These are phyloP conservation scores for Roridomyces roridus DNA, from an alignment of 768 basidiomycete species.

Conservation along the genomic window DNA sequence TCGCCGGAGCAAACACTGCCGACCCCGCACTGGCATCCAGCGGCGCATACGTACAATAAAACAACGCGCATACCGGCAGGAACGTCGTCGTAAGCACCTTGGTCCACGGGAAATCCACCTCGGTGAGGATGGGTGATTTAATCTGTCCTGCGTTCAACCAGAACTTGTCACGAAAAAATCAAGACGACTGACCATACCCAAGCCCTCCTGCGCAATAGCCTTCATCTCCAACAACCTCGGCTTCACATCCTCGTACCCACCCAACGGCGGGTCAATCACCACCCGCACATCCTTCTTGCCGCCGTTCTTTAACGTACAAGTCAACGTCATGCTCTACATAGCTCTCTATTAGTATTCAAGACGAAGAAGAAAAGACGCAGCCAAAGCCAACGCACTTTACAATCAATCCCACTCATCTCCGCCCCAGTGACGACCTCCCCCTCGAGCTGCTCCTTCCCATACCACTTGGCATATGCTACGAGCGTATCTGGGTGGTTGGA, in stretches of 20 bases:
- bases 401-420: slow-evolving; percentile 72
- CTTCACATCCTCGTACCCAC: slow-evolving; percentile 82
- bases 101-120: slow-evolving; percentile 53
- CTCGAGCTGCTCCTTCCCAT: slow-evolving; percentile 69
- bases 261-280: slow-evolving; percentile 72
- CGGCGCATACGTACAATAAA: slow-evolving; percentile 26
- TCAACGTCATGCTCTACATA: slow-evolving; percentile 70
- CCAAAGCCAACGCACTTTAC: slow-evolving; percentile 51
- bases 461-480: slow-evolving; percentile 83
- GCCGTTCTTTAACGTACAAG: slow-evolving; percentile 57
- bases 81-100: slow-evolving; percentile 32
- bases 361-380: background rate
- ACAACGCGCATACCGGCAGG: slow-evolving; percentile 38
- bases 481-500: slow-evolving; percentile 82
- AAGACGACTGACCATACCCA: slow-evolving; percentile 68
- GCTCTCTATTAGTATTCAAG: background rate
- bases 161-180: background rate
- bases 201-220: slow-evolving; percentile 75
- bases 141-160: slow-evolving; percentile 44
- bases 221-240: slow-evolving; percentile 83
- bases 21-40: slow-evolving; percentile 31
- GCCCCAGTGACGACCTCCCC: slow-evolving; percentile 63
- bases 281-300: slow-evolving; percentile 59
- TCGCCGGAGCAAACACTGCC: slow-evolving; percentile 37
- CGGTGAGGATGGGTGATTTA: slow-evolving; percentile 64